Evolutionary conservation across 257 asterid species (phyloP), one percentile per base, ranked within the genome.

Genomic region (Gentiana straminea): DNA sequence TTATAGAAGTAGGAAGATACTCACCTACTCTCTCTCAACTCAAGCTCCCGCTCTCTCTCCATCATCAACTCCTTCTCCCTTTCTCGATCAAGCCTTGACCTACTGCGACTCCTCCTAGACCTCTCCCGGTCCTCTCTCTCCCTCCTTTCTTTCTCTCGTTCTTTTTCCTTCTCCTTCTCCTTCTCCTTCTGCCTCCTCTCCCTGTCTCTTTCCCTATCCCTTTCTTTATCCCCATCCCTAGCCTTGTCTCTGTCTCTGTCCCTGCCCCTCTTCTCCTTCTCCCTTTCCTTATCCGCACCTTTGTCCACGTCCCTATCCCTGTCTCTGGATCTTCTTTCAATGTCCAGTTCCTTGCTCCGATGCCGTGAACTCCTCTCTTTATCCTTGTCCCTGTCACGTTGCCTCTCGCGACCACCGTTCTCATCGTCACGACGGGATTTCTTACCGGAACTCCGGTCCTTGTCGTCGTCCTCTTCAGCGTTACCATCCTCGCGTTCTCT

Each of bases 21-120:
- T 81, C 80, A 91, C 98, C 98, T 91, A 96, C 74, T 79, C 36
- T 92, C 97, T 52, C 80, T 67, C 51, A 58, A 49, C 60, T 77
- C 83, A 4, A 68, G 48, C 64, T 83, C 95, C 5, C 91, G 89
- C 72, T 86, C 96, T 53, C 73, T 77, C 57, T 80, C 94, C 69
- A 81, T 74, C 56, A 67, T 2, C 79, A 69, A 41, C 41, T 86
- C 94, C 70, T 55, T 73, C 75, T 86, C 95, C 65, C 75, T 70
- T 69, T 82, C 96, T 2, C 75, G 90, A 8, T 75, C 87, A 57
- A 72, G 70, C 73, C 74, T 68, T 0, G 93, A 78, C 36, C 84
- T 82, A 70, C 96, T 87, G 59, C 84, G 63, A 55, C 95, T 86
- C 75, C 96, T 85, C 75, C 96, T 80, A 11, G 79, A 64, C 72